Evolutionary conservation across 2,329 filamentous ascomycete species (phyloP).

Genomic region (Ceratocystis lukuohia): DNA sequence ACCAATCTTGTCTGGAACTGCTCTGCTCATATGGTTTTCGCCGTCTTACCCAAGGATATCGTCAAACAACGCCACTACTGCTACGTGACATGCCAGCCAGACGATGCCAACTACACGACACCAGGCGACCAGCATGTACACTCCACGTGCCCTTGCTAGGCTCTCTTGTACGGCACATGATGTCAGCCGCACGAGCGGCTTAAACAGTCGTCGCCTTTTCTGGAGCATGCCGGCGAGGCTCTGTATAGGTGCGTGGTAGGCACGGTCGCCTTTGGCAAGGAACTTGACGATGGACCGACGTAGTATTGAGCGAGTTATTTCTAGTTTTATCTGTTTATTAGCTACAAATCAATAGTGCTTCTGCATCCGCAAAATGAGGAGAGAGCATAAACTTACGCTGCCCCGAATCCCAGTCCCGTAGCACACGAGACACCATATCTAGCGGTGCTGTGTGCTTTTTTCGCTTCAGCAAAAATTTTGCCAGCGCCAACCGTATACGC

Average conservation of each 20-base stretch:
- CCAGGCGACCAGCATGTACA: background rate
- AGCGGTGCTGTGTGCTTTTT: conserved; percentile 11
- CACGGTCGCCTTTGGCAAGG: background rate
- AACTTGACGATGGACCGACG: conserved; percentile 11
- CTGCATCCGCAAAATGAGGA: background rate
- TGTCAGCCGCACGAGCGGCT: conserved; percentile 7
- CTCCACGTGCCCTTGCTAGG: background rate
- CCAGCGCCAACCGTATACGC: conserved; percentile 10
- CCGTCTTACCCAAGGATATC: conserved; percentile 8
- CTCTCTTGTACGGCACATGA: conserved; percentile 6
- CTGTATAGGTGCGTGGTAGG: conserved; percentile 11
- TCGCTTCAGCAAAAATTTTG: conserved; percentile 10
- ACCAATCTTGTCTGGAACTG: no score
- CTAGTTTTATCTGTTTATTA: background rate
- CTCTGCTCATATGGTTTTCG: no score
- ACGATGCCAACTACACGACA: conserved; percentile 8
- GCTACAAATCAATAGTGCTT: background rate
- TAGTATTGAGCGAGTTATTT: conserved; percentile 6
- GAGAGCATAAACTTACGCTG: conserved; percentile 1
- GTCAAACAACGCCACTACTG: background rate
- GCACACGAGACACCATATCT: conserved; percentile 11
- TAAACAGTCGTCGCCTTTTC: background rate
- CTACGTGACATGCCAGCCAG: conserved; percentile 9
- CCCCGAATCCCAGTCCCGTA: conserved; percentile 2
- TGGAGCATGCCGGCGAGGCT: conserved; percentile 14